Conservation (phyloP, 169 alveolate species). For the Plasmodium gonderi region DNA sequence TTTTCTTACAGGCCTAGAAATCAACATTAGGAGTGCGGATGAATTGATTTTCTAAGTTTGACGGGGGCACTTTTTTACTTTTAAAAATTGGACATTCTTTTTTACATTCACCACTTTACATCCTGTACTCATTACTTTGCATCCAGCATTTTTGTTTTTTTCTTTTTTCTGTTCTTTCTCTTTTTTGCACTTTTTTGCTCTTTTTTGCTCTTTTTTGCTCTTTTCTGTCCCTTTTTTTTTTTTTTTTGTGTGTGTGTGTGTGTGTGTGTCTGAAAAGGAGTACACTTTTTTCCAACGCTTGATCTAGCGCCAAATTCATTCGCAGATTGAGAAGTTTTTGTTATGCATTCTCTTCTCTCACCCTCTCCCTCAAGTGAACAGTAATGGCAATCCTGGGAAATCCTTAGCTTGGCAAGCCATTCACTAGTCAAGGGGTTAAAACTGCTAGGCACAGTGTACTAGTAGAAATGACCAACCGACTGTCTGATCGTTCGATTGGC, state of each 20-base stretch:
- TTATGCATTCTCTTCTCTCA: too few species aligned
- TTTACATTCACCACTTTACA: neutral
- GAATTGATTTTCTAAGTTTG: conserved; percentile 22
- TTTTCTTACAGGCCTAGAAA: conserved; percentile 40
- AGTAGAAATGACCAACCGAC: too few species aligned
- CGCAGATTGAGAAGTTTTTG: too few species aligned
- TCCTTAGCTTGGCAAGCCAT: too few species aligned
- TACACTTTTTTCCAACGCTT: neutral
- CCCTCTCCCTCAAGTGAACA: too few species aligned
- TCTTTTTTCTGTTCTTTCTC: neutral
- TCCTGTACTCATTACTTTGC: neutral
- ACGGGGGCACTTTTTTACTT: neutral
- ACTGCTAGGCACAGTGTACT: too few species aligned
- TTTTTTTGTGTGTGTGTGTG: neutral
- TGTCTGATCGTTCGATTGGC: too few species aligned
- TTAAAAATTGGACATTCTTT: neutral
- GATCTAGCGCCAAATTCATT: too few species aligned
- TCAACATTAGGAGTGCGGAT: conserved; percentile 68
- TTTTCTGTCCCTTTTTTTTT: neutral
- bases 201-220: neutral
- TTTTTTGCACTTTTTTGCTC: neutral
- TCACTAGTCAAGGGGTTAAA: too few species aligned
- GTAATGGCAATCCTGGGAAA: too few species aligned
- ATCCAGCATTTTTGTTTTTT: neutral
- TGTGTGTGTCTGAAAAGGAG: neutral